Conservation (phyloP, 805 yeast species). For the Candida takata region DNA sequence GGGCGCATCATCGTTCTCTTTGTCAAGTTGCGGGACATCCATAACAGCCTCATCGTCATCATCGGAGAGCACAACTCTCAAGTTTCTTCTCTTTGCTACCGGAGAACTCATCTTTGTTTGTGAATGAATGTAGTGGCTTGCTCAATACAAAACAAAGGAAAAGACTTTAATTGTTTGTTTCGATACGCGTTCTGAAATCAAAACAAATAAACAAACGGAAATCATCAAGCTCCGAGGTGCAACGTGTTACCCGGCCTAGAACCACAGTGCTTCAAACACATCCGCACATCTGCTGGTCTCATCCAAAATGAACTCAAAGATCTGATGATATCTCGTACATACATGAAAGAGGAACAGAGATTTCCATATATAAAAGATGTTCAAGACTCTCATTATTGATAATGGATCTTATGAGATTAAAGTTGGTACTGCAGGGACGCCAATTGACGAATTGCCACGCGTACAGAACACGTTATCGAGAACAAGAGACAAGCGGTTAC, state of each 20-base stretch:
- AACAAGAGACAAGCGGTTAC: conserved; percentile 66
- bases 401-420: conserved; percentile 87
- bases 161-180: neutral
- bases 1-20: conserved; percentile 17
- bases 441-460: conserved; percentile 34
- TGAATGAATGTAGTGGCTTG: too few relatives aligned
- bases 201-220: conserved; percentile 13
- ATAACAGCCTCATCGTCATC: conserved; percentile 13
- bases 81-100: conserved; percentile 19
- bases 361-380: neutral
- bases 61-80: conserved; percentile 8
- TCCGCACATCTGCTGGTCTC: neutral
- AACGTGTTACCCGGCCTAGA: conserved; percentile 3
- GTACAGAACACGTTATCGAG: conserved; percentile 67
- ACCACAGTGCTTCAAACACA: too few relatives aligned
- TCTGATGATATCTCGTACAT: too few relatives aligned
- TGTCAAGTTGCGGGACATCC: conserved; percentile 11
- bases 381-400: conserved; percentile 54
- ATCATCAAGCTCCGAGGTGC: too few relatives aligned
- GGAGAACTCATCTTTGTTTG: conserved; percentile 21
- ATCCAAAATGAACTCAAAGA: neutral
- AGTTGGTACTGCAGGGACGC: conserved; percentile 39
- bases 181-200: conserved; percentile 10
- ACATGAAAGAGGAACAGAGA: too few relatives aligned
- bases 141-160: too few relatives aligned